A percentile compares a stretch with the other conserved stretches of the same genome.
Evolutionary conservation across 495 filamentous ascomycete species (phyloP).

Genomic region (Aspergillus taichungensis): DNA sequence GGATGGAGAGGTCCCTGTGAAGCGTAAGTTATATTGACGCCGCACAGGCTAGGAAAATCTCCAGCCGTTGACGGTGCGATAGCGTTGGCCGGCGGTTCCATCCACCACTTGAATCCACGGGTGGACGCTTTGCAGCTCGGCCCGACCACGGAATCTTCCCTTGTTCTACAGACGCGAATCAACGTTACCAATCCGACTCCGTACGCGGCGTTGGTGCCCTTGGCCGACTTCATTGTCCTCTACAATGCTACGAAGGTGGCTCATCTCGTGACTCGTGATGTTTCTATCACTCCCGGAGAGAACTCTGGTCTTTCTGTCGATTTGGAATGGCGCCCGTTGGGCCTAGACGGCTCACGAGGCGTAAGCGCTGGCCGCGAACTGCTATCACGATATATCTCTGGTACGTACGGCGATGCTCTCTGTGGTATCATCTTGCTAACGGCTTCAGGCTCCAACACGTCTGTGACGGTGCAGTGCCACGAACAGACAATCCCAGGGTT

Average conservation of each 20-base stretch:
- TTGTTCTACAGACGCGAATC: slow-evolving; percentile 57
- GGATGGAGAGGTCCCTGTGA: slow-evolving; percentile 75
- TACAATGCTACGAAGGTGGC: slow-evolving; percentile 68
- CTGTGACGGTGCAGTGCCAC: slow-evolving; percentile 62
- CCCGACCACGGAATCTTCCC: slow-evolving; percentile 56
- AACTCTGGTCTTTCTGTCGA: slow-evolving; percentile 64
- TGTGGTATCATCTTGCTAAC: neutral
- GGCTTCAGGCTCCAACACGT: slow-evolving; percentile 60
- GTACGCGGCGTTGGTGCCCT: slow-evolving; percentile 74
- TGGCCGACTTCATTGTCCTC: slow-evolving; percentile 62
- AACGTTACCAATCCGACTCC: slow-evolving; percentile 86
- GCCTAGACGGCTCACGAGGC: slow-evolving; percentile 49
- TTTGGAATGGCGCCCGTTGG: slow-evolving; percentile 63
- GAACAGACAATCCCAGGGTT: slow-evolving; percentile 61
- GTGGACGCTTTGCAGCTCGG: slow-evolving; percentile 57
- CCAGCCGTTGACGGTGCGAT: slow-evolving; percentile 18
- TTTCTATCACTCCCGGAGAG: slow-evolving; percentile 54
- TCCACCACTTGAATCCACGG: slow-evolving; percentile 48
- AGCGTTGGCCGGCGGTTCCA: slow-evolving; percentile 36
- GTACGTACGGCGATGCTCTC: slow-evolving; percentile 28
- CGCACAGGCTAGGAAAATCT: neutral
- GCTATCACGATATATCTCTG: slow-evolving; percentile 79
- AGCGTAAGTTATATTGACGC: slow-evolving; percentile 53
- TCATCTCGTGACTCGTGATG: slow-evolving; percentile 54
- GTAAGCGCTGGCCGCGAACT: slow-evolving; percentile 57